Conservation (phyloP, 1,284 basidiomycete species). For the Neolentinus lepideus region DNA sequence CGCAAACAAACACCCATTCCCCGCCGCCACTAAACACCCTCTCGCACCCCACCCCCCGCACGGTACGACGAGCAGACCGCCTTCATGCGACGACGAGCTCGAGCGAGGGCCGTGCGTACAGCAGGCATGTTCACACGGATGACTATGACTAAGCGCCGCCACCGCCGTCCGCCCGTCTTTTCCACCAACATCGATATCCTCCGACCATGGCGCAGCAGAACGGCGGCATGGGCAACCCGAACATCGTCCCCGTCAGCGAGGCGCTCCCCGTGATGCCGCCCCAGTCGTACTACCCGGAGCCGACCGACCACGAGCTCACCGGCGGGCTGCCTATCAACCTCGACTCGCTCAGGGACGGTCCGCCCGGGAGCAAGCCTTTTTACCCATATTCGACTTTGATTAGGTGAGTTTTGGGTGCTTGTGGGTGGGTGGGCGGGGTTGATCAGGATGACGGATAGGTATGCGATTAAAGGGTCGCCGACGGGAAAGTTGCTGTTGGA, state of each 20-base stretch:
- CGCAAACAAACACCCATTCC: conserved; percentile 21
- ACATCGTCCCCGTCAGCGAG: conserved; percentile 24
- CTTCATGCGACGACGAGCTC: conserved; percentile 9
- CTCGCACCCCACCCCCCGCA: conserved; percentile 14
- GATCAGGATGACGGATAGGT: conserved; percentile 43
- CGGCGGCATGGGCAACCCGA: conserved; percentile 35
- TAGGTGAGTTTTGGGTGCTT: conserved; percentile 35
- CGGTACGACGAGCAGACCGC: too few relatives aligned
- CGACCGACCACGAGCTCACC: conserved; percentile 61
- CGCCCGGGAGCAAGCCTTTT: conserved; percentile 78
- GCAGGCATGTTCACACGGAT: conserved; percentile 21
- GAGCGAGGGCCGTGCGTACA: conserved; percentile 25
- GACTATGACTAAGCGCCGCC: conserved; percentile 18
- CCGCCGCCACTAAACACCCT: conserved; percentile 10
- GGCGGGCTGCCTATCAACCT: conserved; percentile 78
- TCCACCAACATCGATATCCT: conserved; percentile 14
- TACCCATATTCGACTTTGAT: conserved; percentile 85
- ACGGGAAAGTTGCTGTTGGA: conserved; percentile 76
- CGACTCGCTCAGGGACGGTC: conserved; percentile 74
- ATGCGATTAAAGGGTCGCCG: conserved; percentile 82
- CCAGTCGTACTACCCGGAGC: conserved; percentile 60
- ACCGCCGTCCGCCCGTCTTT: conserved; percentile 11
- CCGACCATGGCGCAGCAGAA: conserved; percentile 27
- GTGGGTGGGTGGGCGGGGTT: conserved; percentile 1
- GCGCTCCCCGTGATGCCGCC: conserved; percentile 19